Conservation (phyloP, 768 basidiomycete genomes). For the Pleurotus platypus region DNA sequence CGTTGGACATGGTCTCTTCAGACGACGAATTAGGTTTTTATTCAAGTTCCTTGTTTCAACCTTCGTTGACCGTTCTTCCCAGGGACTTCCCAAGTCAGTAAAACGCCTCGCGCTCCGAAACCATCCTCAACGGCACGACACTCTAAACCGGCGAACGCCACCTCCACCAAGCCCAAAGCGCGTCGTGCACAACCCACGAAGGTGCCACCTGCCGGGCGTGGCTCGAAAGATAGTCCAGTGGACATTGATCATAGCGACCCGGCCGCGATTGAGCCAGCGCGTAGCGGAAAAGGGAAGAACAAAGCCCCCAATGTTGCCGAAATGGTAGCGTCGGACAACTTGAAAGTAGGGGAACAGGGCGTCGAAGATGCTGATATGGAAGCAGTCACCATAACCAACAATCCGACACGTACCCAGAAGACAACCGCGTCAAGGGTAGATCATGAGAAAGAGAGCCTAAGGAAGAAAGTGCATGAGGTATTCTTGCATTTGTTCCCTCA, state of each 20-base stretch:
- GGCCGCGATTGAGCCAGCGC: no score
- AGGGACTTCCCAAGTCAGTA: constrained; percentile 5
- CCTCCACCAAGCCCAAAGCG: not conserved
- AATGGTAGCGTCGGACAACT: no score
- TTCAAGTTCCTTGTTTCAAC: not conserved
- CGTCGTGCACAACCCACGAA: not conserved
- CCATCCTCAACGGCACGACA: not conserved
- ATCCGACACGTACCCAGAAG: no score
- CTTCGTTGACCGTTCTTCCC: not conserved
- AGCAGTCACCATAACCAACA: no score
- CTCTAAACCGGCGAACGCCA: not conserved
- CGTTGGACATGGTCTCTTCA: not conserved
- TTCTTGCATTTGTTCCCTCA: no score
- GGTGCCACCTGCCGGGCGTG: not conserved
- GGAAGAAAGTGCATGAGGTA: no score
- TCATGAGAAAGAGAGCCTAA: no score
- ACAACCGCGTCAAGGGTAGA: no score
- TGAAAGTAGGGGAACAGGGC: no score
- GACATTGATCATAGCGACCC: constrained; percentile 1
- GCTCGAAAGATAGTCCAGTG: constrained; percentile 1
- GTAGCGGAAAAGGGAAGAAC: no score
- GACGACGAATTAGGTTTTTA: constrained; percentile 4
- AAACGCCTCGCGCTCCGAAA: constrained; percentile 6
- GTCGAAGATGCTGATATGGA: no score
- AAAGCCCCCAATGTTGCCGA: no score